Base-by-base conservation (phyloP, 176 grass and related monocot genomes). In the Aegilops umbellulata region DNA sequence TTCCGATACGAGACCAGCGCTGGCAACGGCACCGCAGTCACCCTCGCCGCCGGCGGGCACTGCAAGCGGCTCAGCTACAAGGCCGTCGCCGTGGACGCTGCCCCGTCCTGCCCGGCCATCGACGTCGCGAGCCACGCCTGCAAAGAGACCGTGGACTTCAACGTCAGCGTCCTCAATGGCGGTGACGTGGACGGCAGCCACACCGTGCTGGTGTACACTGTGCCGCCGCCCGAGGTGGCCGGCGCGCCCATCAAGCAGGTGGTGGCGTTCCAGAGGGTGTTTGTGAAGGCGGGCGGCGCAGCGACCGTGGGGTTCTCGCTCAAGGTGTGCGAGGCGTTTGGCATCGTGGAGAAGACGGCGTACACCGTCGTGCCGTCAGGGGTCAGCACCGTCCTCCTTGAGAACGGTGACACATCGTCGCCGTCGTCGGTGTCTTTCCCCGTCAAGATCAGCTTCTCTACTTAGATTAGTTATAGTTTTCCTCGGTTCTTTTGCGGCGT, bases 291-390 rank as follows among this genome's bases (percentile, higher is more conserved):
- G 1, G 9, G 73, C 30, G 29, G 51, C 12, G 53, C 32, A 2
- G 16, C 20, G 10, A 71, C 53, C 27, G 82, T 79, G 32, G 20
- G 13, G 25, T 86, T 92, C 65, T 42, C 3, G 14, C 90, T 92
- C 17, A 86, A 86, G 57, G 76, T 88, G 12, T 92, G 90, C 86
- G 65, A 78, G 86, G 72, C 24, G 5, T 83, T 92, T 25, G 41
- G 62, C n/a, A 86, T 92, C 78, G 86, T 92, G 3, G 86, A 88
- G 78, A 79, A 79, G 70, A 81, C 86, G 5, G 90, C 86, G 7
- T 92, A 92, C 65, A 88, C 87, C 25, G 83, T 87, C 32, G 25
- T 88, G 41, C 90, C 86, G 24, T 85, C 86, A 1, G 90, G 90
- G 10, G 22, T 64, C 69, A 80, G 77, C 90, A 60, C 53, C 4